These are phyloP conservation scores for Stentor coeruleus DNA, from an alignment of 73 alveolate species.

Conservation along the genomic window DNA sequence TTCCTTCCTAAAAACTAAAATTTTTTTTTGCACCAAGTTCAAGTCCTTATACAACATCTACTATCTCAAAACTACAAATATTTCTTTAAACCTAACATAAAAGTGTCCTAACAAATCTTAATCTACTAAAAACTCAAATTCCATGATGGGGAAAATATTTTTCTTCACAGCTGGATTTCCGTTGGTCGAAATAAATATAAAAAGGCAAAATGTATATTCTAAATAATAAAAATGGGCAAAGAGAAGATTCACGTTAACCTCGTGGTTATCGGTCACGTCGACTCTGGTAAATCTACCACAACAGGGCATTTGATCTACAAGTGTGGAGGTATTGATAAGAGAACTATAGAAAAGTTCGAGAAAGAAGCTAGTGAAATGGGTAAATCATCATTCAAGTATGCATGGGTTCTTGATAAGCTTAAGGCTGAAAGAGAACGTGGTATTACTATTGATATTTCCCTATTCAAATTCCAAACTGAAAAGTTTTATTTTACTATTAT, in stretches of 20 bases:
- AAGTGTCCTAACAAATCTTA: too few relatives aligned
- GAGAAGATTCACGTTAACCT: neutral
- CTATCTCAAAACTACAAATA: too few relatives aligned
- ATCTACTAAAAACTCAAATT: too few relatives aligned
- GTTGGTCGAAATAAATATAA: neutral
- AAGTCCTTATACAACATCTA: too few relatives aligned
- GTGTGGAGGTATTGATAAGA: constrained; percentile 51
- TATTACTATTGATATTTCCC: constrained; percentile 46
- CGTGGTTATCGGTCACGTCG: constrained; percentile 10
- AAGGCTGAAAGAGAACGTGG: constrained; percentile 60
- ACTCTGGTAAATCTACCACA: constrained; percentile 36
- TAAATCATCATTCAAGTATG: constrained; percentile 39
- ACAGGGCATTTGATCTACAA: constrained; percentile 54
- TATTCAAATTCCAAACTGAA: constrained; percentile 43
- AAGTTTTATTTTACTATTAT: constrained; percentile 53
- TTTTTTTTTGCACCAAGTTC: too few relatives aligned
- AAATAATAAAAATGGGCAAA: neutral
- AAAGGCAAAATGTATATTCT: too few relatives aligned
- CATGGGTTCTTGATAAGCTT: constrained; percentile 63
- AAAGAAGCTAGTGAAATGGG: constrained; percentile 46
- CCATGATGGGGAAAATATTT: too few relatives aligned
- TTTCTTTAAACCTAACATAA: too few relatives aligned
- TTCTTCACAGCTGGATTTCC: neutral
- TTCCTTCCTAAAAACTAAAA: too few relatives aligned
- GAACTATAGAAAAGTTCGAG: constrained; percentile 43